Evolutionary conservation across 495 filamentous ascomycete genomes (phyloP).

Genomic region (Penicillium psychrofluorescens): DNA sequence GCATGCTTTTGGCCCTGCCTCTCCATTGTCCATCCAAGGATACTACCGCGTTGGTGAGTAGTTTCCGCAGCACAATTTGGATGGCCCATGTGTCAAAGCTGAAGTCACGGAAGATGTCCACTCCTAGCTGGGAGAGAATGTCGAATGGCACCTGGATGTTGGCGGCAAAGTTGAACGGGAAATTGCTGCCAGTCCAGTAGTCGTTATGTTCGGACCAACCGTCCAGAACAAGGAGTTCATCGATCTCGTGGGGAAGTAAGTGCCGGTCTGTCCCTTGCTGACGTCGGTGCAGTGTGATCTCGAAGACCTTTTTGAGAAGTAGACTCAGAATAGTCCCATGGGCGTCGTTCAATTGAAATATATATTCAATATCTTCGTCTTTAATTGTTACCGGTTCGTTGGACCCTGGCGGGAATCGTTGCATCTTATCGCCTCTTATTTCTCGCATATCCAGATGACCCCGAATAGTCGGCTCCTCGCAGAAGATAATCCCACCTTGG

Average conservation of each 20-base stretch:
- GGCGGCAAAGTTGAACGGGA: constrained; percentile 24
- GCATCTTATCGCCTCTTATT: not conserved
- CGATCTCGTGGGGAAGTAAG: constrained; percentile 25
- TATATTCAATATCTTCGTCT: too few relatives aligned
- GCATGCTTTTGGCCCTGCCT: not conserved
- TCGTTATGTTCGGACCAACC: constrained; percentile 1
- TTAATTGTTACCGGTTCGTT: too few relatives aligned
- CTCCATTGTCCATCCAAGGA: constrained; percentile 22
- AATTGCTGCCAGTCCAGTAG: constrained; percentile 7
- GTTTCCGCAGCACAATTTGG: constrained; percentile 23
- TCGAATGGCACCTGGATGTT: constrained; percentile 31
- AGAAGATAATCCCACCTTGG: constrained; percentile 12
- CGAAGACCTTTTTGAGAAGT: constrained; percentile 26
- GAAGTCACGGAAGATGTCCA: constrained; percentile 31
- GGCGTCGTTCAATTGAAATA: constrained; percentile 7
- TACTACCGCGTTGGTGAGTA: constrained; percentile 20
- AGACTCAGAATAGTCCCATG: constrained; percentile 25
- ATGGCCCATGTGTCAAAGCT: constrained; percentile 34
- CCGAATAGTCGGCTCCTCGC: constrained; percentile 22
- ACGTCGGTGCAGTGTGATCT: constrained; percentile 26
- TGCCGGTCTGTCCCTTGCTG: constrained; percentile 3
- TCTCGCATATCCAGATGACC: constrained; percentile 15
- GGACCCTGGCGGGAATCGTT: too few relatives aligned
- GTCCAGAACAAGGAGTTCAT: constrained; percentile 23
- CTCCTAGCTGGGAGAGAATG: constrained; percentile 26